Percentiles rank a stretch among this genome's conserved stretches.
These are phyloP conservation scores for Earliella scabrosa DNA, from an alignment of 1,284 basidiomycete genomes.

Conservation along the genomic window DNA sequence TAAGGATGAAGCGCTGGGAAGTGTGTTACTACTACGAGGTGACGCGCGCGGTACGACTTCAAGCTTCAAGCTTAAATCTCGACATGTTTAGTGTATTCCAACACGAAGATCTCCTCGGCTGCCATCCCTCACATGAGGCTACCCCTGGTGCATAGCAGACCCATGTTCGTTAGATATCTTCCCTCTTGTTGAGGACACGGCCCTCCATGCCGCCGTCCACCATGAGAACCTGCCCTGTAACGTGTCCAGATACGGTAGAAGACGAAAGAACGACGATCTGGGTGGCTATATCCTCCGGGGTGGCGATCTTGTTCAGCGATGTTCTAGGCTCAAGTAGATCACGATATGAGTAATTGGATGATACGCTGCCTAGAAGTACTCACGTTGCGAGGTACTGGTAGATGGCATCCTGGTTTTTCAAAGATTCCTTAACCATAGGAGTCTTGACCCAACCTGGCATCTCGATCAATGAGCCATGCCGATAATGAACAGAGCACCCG, in stretches of 20 bases:
- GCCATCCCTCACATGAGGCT: no score
- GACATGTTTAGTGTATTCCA: no score
- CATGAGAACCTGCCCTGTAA: slow-evolving; percentile 73
- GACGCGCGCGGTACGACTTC: no score
- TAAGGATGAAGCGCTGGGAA: no score
- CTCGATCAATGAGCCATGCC: not conserved
- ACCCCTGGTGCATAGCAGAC: no score
- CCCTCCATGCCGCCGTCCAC: slow-evolving; percentile 84
- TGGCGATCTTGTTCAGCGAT: slow-evolving; percentile 73
- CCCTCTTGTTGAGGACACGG: slow-evolving; percentile 45
- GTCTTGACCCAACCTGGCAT: slow-evolving; percentile 72
- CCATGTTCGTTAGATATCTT: no score
- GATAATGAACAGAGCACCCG: not conserved
- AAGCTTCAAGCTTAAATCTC: no score
- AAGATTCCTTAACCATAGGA: slow-evolving; percentile 54
- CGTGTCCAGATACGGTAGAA: slow-evolving; percentile 66
- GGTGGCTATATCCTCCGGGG: slow-evolving; percentile 64
- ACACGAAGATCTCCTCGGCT: no score
- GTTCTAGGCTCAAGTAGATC: slow-evolving; percentile 47
- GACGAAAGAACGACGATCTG: slow-evolving; percentile 72
- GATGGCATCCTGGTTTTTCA: slow-evolving; percentile 48
- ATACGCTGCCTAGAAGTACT: no score
- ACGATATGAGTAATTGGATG: no score
- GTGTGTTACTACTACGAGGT: no score
- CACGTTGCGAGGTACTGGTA: slow-evolving; percentile 69